phyloP scores from a whole-genome alignment of 2,329 filamentous ascomycete species.

The Macrophomina tecta region DNA sequence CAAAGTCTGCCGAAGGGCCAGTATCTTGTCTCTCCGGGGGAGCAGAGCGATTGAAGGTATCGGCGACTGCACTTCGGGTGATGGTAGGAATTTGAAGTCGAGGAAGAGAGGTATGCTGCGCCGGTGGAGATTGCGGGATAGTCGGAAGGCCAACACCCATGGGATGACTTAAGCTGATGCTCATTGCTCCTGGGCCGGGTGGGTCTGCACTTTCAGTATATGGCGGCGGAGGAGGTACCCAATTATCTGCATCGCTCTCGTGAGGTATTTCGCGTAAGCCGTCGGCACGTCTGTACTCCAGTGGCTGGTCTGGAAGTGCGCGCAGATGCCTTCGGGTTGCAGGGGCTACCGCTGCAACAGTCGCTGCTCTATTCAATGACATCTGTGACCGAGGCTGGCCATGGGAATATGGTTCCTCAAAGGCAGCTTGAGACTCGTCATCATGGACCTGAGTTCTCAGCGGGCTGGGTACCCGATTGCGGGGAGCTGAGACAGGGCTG shows the following conservation, averaged over 20 bases:
- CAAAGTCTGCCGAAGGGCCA: neutral
- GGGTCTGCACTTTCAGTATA: conserved; percentile 68
- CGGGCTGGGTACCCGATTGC: conserved; percentile 27
- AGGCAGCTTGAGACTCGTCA: conserved; percentile 43
- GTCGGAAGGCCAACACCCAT: conserved; percentile 10
- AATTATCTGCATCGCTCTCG: conserved; percentile 87
- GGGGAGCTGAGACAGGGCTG: conserved; percentile 30
- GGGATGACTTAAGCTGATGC: conserved; percentile 40
- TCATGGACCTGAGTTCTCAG: conserved; percentile 31
- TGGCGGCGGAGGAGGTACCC: conserved; percentile 83
- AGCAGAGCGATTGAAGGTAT: conserved; percentile 9
- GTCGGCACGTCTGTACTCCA: conserved; percentile 72
- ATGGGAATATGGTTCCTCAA: conserved; percentile 49
- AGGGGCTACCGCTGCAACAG: conserved; percentile 67
- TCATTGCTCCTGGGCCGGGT: conserved; percentile 38
- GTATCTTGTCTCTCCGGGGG: conserved; percentile 8
- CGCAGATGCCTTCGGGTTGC: conserved; percentile 71
- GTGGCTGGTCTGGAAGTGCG: conserved; percentile 59
- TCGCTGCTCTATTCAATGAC: conserved; percentile 51
- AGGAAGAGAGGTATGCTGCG: conserved; percentile 23
- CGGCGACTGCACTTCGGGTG: neutral
- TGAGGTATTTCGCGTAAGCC: conserved; percentile 76
- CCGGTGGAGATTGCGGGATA: conserved; percentile 22
- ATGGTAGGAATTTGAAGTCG: conserved; percentile 25
- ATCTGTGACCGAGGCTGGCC: conserved; percentile 47